Base-by-base conservation (phyloP, 2,329 filamentous ascomycete species). In the Chaetothyriales sp. region DNA sequence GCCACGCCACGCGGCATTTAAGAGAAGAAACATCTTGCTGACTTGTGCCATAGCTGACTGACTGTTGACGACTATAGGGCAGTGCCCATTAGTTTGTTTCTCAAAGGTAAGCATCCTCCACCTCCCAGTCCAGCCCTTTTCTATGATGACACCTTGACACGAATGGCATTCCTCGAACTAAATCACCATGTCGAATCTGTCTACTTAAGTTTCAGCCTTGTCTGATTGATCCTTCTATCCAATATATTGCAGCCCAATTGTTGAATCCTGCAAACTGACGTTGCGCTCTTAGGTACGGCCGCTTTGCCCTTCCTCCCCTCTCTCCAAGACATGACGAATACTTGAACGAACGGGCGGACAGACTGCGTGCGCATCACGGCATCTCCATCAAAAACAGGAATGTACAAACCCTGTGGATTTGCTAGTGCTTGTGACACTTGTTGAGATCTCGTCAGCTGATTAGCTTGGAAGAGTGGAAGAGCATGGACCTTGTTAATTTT, bases 311-410 rank as follows among this genome's bases (percentile, higher is more conserved):
- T 54, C 56, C 57, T 49, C 43, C 45, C 43, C 48, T 52, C 44
- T 19, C 47, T 19, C 51, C 53, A 53, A 51, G 61, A 65, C 62
- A 76, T 79, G 78, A 81, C 74, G 74, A 81, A 73, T 68, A 65
- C 63, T 76, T 76, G 77, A 80, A 80, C 77, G 78, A 77, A 77
- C 78, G 77, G 78, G 78, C 78, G 78, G 78, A 79, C 78, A 80
- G 73, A 81, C 69, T 70, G 70, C 62, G 70, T 74, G 69, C 72
- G 69, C 70, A 65, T 69, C 59, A 63, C 63, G 66, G 64, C 64
- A 63, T 72, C 73, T 69, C 70, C 73, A 66, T 67, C 59, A 62
- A 73, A 70, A 75, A 68, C 68, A 70, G 71, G 70, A 70, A 66
- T 75, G 75, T 81, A 80, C 78, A 80, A 80, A 78, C 75, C 70